Evolutionary conservation across 2,329 filamentous ascomycete species (phyloP).

Genomic region (Penicillium verrucosum): DNA sequence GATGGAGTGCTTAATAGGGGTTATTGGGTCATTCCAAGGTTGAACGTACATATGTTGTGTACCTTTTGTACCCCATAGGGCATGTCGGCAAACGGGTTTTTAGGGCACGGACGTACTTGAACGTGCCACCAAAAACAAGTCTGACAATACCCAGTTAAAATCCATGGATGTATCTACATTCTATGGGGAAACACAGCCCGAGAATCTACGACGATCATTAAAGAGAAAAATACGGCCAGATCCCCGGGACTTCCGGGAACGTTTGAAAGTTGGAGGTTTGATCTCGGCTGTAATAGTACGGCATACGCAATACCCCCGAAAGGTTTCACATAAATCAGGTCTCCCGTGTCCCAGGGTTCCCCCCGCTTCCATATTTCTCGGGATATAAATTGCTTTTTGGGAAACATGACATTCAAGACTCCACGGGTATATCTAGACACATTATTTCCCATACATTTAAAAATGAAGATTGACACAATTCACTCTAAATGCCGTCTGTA

Average conservation of each 20-base stretch:
- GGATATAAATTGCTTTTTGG: background rate
- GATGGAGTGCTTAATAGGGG: background rate
- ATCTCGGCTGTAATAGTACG: conserved; percentile 2
- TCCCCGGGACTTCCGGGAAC: background rate
- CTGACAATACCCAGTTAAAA: background rate
- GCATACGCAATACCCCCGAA: background rate
- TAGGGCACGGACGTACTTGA: background rate
- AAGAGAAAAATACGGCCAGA: background rate
- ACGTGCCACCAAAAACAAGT: background rate
- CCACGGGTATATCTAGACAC: background rate
- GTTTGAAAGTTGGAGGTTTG: background rate
- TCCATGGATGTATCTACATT: background rate
- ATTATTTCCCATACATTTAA: background rate
- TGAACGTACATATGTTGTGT: background rate
- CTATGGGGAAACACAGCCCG: background rate
- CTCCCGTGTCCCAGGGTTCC: background rate
- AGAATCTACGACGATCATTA: background rate
- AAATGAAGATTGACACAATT: background rate
- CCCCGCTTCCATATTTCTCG: background rate
- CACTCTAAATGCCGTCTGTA: background rate
- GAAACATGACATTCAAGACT: background rate
- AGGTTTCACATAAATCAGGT: conserved; percentile 6
- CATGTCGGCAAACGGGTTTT: background rate
- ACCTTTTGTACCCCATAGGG: background rate
- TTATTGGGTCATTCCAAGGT: background rate